A percentile compares a stretch with the other conserved stretches of the same genome.
Conservation (phyloP, 768 basidiomycete genomes). For the Amanita jacksonii region DNA sequence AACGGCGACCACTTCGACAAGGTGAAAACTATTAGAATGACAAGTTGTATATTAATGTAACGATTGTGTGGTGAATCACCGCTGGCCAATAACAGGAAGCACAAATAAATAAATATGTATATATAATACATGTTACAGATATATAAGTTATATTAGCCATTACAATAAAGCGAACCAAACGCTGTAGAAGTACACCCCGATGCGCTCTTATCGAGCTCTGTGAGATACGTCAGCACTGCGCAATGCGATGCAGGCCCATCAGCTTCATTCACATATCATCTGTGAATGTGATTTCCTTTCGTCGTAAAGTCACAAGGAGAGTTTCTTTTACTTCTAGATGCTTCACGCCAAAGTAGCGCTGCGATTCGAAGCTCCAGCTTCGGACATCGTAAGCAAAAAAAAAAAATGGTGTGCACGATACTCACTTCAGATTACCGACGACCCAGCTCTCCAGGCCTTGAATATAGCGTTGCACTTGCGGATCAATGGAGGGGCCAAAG, state of each 20-base stretch:
- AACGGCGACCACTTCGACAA: constrained; percentile 9
- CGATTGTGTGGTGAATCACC: no score
- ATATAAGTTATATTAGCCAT: constrained; percentile 1
- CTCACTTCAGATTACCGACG: constrained; percentile 49
- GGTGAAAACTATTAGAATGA: background rate
- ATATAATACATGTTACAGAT: constrained; percentile 6
- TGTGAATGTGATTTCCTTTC: constrained; percentile 26
- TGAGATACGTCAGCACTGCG: background rate
- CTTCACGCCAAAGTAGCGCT: constrained; percentile 54
- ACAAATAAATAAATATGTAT: constrained; percentile 2
- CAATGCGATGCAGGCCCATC: constrained; percentile 18
- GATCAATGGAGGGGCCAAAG: constrained; percentile 38
- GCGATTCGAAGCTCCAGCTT: constrained; percentile 60
- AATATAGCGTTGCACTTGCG: constrained; percentile 42
- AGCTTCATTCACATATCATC: constrained; percentile 19
- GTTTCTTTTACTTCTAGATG: constrained; percentile 43
- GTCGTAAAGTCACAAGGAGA: constrained; percentile 34
- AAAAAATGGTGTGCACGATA: constrained; percentile 5
- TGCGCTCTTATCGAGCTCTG: no score
- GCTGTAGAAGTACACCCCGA: no score
- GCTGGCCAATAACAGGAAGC: no score
- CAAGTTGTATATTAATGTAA: constrained; percentile 1
- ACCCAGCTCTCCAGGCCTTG: constrained; percentile 51
- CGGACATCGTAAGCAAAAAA: constrained; percentile 16
- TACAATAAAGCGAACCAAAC: background rate